These are phyloP conservation scores for Solanum ossicruentum DNA, from an alignment of 257 asterid species.

Conservation along the genomic window DNA sequence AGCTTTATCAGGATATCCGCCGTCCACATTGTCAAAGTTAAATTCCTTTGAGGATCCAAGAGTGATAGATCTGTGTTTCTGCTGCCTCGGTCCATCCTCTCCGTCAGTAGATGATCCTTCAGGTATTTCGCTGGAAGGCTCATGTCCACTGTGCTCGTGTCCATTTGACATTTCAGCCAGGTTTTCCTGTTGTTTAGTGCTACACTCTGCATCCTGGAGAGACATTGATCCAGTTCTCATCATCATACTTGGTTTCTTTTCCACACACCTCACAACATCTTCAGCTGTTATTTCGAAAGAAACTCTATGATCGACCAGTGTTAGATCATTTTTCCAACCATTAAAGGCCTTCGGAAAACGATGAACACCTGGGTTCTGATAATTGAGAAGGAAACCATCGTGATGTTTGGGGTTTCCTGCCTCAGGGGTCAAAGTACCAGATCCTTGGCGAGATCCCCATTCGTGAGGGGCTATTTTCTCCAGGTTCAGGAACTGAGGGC, in stretches of 20 bases:
- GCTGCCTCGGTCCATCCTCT: slow-evolving; percentile 25
- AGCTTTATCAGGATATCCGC: slow-evolving; percentile 27
- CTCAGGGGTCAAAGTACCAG: slow-evolving; percentile 69
- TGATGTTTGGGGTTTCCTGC: slow-evolving; percentile 20
- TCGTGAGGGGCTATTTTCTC: slow-evolving; percentile 51
- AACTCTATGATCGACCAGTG: slow-evolving; percentile 42
- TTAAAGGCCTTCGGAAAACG: slow-evolving; percentile 22
- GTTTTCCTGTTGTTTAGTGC: slow-evolving; percentile 6
- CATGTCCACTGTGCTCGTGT: slow-evolving; percentile 9
- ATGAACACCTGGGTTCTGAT: slow-evolving; percentile 34
- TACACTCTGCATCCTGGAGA: slow-evolving; percentile 14
- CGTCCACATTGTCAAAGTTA: slow-evolving; percentile 57
- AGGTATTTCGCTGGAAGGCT: slow-evolving; percentile 11
- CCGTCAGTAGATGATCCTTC: slow-evolving; percentile 18
- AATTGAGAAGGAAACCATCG: slow-evolving; percentile 18
- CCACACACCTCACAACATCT: slow-evolving; percentile 55
- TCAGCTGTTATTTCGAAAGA: slow-evolving; percentile 70
- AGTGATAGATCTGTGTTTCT: slow-evolving; percentile 46
- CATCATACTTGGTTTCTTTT: slow-evolving; percentile 25
- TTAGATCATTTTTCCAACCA: slow-evolving; percentile 20
- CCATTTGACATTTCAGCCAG: slow-evolving; percentile 1
- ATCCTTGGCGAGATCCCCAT: slow-evolving; percentile 64
- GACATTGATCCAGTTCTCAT: slow-evolving; percentile 15
- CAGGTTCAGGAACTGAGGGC: slow-evolving; percentile 67
- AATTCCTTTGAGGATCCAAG: slow-evolving; percentile 79